phyloP scores from a whole-genome alignment of 495 filamentous ascomycete species.

The Astrothelium macrocarpum region DNA sequence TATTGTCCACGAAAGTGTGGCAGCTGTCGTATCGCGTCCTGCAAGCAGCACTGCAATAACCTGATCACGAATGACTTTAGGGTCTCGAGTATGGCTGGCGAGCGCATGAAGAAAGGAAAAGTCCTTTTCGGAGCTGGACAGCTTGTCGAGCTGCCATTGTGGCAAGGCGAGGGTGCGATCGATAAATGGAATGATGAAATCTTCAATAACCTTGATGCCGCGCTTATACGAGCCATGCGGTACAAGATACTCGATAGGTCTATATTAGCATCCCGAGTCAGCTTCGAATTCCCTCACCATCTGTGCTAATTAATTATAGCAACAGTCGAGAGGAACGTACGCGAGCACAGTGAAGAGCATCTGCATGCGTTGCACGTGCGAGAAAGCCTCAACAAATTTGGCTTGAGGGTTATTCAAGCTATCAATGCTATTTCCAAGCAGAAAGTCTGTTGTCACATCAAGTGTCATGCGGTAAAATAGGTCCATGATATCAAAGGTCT shows the following conservation, averaged over 20 bases:
- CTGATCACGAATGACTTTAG: conserved; percentile 33
- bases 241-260: conserved; percentile 36
- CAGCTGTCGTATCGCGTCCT: conserved; percentile 34
- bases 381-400: conserved; percentile 44
- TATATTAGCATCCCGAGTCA: neutral
- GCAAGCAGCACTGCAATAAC: conserved; percentile 31
- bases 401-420: conserved; percentile 41
- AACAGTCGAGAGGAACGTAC: neutral
- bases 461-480: conserved; percentile 44
- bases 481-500: conserved; percentile 42
- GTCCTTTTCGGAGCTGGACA: conserved; percentile 29
- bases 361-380: conserved; percentile 43
- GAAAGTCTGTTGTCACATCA: conserved; percentile 50
- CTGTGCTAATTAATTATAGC: neutral
- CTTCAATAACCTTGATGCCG: conserved; percentile 38
- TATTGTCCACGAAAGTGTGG: conserved; percentile 62
- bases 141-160: conserved; percentile 43
- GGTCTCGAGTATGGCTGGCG: conserved; percentile 32
- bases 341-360: conserved; percentile 29
- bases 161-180: conserved; percentile 40
- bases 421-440: conserved; percentile 45
- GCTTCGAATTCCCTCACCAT: neutral
- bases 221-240: conserved; percentile 36
- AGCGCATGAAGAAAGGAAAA: conserved; percentile 38
- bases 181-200: conserved; percentile 45